Evolutionary conservation across 768 basidiomycete species (phyloP).

Genomic region (Hypholoma fasciculare): DNA sequence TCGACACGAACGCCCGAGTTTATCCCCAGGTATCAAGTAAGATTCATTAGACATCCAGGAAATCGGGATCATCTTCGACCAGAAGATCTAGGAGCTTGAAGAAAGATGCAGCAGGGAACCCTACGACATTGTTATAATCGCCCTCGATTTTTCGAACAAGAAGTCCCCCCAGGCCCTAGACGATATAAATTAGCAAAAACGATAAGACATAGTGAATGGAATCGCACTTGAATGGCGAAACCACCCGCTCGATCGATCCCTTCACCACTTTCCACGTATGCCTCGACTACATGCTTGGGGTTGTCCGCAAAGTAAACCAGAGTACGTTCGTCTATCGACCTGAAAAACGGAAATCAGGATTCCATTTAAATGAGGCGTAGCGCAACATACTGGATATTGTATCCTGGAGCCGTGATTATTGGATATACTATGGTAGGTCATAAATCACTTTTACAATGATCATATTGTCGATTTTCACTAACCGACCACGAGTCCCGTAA

Average conservation of each 20-base stretch:
- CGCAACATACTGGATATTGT: slow-evolving; percentile 58
- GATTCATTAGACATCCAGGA: slow-evolving; percentile 45
- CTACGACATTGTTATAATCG: slow-evolving; percentile 88
- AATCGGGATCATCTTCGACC: slow-evolving; percentile 75
- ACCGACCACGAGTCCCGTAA: slow-evolving; percentile 89
- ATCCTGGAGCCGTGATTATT: slow-evolving; percentile 74
- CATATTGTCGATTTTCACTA: slow-evolving; percentile 17
- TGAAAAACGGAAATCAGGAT: slow-evolving; percentile 23
- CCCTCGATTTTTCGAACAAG: slow-evolving; percentile 87
- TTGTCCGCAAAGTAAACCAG: slow-evolving; percentile 77
- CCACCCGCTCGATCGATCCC: slow-evolving; percentile 90
- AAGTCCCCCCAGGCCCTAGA: slow-evolving; percentile 76
- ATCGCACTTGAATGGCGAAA: slow-evolving; percentile 84
- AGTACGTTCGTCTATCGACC: slow-evolving; percentile 81
- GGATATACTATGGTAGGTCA: slow-evolving; percentile 59
- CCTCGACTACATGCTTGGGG: slow-evolving; percentile 55
- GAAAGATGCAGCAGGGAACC: slow-evolving; percentile 89
- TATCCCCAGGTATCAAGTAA: too few species aligned
- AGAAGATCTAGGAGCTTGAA: slow-evolving; percentile 71
- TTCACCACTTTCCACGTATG: slow-evolving; percentile 86
- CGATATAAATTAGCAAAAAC: neutral
- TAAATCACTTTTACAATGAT: neutral
- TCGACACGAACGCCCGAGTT: too few species aligned
- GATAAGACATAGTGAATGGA: neutral
- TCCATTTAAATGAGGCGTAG: neutral